Evolutionary conservation across 768 basidiomycete genomes (phyloP).

Genomic region (Dentipellis sp.): DNA sequence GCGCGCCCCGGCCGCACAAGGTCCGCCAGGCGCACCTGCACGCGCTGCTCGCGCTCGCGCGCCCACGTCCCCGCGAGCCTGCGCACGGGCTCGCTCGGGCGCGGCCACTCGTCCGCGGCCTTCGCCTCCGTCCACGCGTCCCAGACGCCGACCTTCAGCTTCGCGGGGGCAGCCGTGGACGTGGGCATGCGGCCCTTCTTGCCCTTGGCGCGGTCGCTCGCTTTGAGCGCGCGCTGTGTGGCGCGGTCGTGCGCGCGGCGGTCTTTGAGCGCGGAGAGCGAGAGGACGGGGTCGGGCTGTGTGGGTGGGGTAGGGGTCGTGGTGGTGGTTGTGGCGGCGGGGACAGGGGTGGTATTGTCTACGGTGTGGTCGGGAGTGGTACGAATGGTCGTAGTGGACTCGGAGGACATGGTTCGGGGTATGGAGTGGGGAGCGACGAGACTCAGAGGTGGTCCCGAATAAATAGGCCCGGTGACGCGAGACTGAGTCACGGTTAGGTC

Average conservation of each 20-base stretch:
- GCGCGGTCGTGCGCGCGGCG: constrained; percentile 7
- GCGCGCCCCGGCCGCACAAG: constrained; percentile 19
- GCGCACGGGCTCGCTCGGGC: constrained; percentile 25
- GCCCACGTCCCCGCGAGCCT: constrained; percentile 8
- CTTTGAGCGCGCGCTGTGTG: constrained; percentile 13
- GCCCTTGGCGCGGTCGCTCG: constrained; percentile 12
- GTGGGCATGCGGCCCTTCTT: not conserved
- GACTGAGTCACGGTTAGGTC: too few species aligned
- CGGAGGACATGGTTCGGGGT: too few species aligned
- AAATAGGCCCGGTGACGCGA: too few species aligned
- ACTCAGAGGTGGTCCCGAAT: too few species aligned
- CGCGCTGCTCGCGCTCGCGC: constrained; percentile 5
- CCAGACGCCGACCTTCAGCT: not conserved
- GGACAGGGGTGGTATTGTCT: too few species aligned
- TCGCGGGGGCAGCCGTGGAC: not conserved
- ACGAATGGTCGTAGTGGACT: too few species aligned
- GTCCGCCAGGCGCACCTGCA: constrained; percentile 16
- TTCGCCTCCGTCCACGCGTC: constrained; percentile 2
- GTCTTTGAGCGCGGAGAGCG: constrained; percentile 4
- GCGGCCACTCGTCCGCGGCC: not conserved
- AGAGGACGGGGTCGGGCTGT: not conserved
- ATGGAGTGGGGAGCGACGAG: too few species aligned
- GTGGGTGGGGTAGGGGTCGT: too few species aligned
- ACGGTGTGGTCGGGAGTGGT: too few species aligned
- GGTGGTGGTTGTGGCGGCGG: too few species aligned